Evolutionary conservation across 2,329 filamentous ascomycete genomes (phyloP).

Genomic region (Uncinocarpus reesii): DNA sequence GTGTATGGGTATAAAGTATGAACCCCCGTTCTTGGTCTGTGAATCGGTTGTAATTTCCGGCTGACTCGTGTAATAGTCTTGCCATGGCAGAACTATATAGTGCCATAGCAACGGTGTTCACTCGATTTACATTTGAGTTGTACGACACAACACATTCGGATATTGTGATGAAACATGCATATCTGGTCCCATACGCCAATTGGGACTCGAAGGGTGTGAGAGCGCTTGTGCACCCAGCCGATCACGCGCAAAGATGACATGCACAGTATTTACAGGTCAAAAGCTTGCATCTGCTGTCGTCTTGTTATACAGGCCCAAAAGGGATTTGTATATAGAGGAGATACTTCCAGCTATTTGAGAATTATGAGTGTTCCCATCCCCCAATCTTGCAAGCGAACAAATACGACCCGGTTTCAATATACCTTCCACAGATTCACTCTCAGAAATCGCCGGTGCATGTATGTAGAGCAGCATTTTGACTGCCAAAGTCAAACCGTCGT

Average conservation of each 20-base stretch:
- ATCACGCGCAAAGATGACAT: neutral
- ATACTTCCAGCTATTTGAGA: too few species aligned
- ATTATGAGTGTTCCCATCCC: too few species aligned
- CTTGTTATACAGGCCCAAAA: too few species aligned
- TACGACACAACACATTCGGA: constrained; percentile 20
- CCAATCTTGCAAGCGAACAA: too few species aligned
- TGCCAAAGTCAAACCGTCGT: too few species aligned
- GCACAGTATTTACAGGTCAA: neutral
- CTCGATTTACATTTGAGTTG: constrained; percentile 20
- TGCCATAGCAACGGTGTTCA: constrained; percentile 19
- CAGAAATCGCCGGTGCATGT: too few species aligned
- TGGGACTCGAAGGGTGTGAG: constrained; percentile 21
- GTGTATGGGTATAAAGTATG: constrained; percentile 35
- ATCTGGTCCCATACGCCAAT: constrained; percentile 19
- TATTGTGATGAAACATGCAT: constrained; percentile 20
- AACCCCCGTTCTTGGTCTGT: neutral
- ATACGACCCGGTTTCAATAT: too few species aligned
- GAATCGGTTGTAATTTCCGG: neutral
- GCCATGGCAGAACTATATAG: constrained; percentile 23
- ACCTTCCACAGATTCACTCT: too few species aligned
- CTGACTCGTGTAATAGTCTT: constrained; percentile 14
- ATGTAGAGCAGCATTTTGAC: too few species aligned
- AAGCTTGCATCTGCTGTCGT: too few species aligned
- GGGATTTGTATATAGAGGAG: too few species aligned
- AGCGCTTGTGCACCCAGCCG: constrained; percentile 14